A percentile compares a stretch with the other conserved stretches of the same genome.
Conservation (phyloP, 176 grass and related monocot species). For the Avena eriantha region DNA sequence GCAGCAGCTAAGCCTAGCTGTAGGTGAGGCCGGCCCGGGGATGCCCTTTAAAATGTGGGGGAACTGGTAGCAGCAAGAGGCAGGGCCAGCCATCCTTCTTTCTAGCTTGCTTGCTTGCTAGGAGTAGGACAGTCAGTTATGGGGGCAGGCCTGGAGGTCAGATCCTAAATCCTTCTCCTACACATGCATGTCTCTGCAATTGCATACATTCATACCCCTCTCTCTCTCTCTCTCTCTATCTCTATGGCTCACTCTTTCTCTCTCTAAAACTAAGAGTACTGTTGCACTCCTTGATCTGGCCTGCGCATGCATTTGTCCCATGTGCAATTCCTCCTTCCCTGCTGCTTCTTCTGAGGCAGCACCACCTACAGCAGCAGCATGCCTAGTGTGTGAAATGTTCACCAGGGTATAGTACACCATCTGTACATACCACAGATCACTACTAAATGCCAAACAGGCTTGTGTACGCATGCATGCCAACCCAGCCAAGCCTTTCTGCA, state of each 20-base stretch:
- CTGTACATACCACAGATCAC: background rate
- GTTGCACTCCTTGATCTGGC: slow-evolving; percentile 38
- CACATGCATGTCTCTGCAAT: slow-evolving; percentile 24
- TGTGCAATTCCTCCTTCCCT: slow-evolving; percentile 37
- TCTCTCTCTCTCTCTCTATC: background rate
- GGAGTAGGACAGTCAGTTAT: slow-evolving; percentile 44
- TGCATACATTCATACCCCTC: slow-evolving; percentile 37
- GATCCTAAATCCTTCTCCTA: slow-evolving; percentile 66
- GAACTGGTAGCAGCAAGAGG: background rate
- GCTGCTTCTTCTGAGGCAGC: slow-evolving; percentile 56
- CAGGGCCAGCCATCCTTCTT: background rate
- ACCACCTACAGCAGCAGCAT: background rate
- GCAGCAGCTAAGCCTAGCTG: slow-evolving; percentile 13
- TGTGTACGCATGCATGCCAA: slow-evolving; percentile 31
- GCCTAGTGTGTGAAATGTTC: slow-evolving; percentile 31
- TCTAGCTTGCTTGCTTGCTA: slow-evolving; percentile 18
- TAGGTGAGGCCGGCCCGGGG: background rate
- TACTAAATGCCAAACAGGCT: slow-evolving; percentile 44
- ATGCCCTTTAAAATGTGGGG: slow-evolving; percentile 45
- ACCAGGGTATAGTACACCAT: slow-evolving; percentile 19
- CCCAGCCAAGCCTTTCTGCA: slow-evolving; percentile 32
- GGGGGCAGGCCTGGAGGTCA: slow-evolving; percentile 53
- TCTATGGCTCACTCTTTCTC: background rate
- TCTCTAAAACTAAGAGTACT: background rate
- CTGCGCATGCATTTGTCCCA: slow-evolving; percentile 48